Conservation (phyloP, 495 filamentous ascomycete genomes). For the Penicillium waksmanii region DNA sequence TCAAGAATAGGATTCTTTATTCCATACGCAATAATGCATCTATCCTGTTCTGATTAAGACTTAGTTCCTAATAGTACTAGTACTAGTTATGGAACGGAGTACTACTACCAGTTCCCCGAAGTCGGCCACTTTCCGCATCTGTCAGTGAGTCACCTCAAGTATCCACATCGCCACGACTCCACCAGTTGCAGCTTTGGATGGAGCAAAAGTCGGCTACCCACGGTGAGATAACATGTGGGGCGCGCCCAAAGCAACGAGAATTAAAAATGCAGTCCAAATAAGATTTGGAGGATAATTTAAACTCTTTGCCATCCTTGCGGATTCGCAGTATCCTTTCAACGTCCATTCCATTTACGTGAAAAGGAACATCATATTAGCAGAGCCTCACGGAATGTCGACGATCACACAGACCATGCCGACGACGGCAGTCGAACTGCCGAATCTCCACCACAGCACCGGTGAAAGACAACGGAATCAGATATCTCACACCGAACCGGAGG, state of each 20-base stretch:
- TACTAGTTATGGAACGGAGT: too few species aligned
- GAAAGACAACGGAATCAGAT: slow-evolving; percentile 24
- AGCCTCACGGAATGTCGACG: slow-evolving; percentile 18
- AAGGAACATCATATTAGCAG: too few species aligned
- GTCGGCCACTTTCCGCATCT: neutral
- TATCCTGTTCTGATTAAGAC: neutral
- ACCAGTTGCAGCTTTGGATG: neutral
- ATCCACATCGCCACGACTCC: neutral
- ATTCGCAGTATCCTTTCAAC: too few species aligned
- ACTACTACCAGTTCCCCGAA: neutral
- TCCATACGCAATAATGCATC: too few species aligned
- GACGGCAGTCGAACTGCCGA: slow-evolving; percentile 26
- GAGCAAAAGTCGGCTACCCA: slow-evolving; percentile 1
- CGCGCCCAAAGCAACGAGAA: neutral
- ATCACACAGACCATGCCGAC: slow-evolving; percentile 22
- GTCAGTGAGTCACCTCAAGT: neutral
- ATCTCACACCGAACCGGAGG: slow-evolving; percentile 4
- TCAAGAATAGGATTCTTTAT: too few species aligned
- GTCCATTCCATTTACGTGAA: too few species aligned
- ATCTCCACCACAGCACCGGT: slow-evolving; percentile 9
- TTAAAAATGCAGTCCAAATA: slow-evolving; percentile 4
- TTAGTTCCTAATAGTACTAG: neutral
- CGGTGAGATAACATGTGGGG: neutral
- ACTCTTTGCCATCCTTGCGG: neutral
- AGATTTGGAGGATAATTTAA: neutral